Conservation (phyloP, 305 asterid species). For the Solanum chacoense region DNA sequence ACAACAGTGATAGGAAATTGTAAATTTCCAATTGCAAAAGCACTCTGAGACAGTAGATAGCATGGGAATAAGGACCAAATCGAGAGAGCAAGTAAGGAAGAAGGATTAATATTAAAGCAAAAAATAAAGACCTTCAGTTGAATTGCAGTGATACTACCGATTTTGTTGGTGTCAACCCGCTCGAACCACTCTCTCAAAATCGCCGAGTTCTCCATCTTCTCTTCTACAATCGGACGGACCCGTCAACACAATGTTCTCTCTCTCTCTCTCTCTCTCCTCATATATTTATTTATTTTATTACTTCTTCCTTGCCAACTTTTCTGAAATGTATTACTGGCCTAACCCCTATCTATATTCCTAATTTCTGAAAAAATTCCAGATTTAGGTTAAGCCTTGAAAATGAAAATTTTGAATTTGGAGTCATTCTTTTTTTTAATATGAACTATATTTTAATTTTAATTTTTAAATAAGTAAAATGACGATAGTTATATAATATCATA, state of each 20-base stretch:
- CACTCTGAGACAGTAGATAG: constrained; percentile 22
- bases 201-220: constrained; percentile 42
- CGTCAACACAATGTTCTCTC: background rate
- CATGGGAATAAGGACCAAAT: background rate
- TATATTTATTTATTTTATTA: no score
- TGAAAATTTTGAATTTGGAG: background rate
- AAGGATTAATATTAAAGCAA: background rate
- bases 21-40: constrained; percentile 63
- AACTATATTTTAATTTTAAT: no score
- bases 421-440: background rate
- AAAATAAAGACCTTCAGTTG: constrained; percentile 52
- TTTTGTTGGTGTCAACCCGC: constrained; percentile 58
- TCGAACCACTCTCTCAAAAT: constrained; percentile 63
- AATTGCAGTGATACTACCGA: constrained; percentile 52
- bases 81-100: background rate
- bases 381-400: background rate
- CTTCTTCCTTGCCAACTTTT: background rate
- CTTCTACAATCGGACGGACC: background rate
- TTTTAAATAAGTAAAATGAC: background rate
- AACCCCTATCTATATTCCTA: background rate
- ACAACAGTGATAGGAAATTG: constrained; percentile 58
- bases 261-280: no score
- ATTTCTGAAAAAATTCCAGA: background rate
- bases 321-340: background rate
- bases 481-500: background rate